Evolutionary conservation across 2,329 filamentous ascomycete genomes (phyloP), one percentile per base, ranked within the genome.

Genomic region (Colletotrichum caudatum): DNA sequence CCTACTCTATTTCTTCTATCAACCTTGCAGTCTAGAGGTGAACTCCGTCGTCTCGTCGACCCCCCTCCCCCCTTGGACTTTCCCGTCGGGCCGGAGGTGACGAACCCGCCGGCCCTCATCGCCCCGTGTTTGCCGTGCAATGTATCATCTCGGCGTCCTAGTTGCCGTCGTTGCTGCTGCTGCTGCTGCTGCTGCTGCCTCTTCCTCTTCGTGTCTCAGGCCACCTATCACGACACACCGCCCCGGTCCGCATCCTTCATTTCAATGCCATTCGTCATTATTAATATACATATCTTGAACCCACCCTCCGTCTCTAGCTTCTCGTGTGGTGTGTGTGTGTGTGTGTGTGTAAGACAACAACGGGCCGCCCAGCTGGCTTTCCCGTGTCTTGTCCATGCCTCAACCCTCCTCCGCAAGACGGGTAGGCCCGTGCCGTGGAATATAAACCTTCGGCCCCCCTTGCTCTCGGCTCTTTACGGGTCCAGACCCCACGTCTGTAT

Each of bases 241-340:
- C 46, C 33, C 46, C 9, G 14, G n/a, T 20, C 2, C 33, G 18
- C 14, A 51, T 48, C 33, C 20, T 57, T 64, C 54, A 41, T 64
- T 69, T 39, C 53, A 60, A 68, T 59, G 46, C 65, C 65, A 71
- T 71, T 71, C 69, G 46, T 69, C 65, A 71, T 71, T 69, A 71
- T 69, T 71, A 69, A 71, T 69, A 64, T 71, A 71, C 69, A 71
- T 61, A 69, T 54, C 46, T 64, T 33, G 50, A 41, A 12, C 65
- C 53, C 29, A 29, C 29, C 29, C 29, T 56, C 29, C 37, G 51
- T 64, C 39, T 56, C 65, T 59, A 51, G 33, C 46, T 59, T 68
- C 48, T 58, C 61, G 23, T 39, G 44, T 39, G 53, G 26, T 51
- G 35, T 39, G 18, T 51, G 39, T 18, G n/a, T 23, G 12, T 44